These are phyloP conservation scores for Ogataea angusta DNA, from an alignment of 805 yeast genomes.

Conservation along the genomic window DNA sequence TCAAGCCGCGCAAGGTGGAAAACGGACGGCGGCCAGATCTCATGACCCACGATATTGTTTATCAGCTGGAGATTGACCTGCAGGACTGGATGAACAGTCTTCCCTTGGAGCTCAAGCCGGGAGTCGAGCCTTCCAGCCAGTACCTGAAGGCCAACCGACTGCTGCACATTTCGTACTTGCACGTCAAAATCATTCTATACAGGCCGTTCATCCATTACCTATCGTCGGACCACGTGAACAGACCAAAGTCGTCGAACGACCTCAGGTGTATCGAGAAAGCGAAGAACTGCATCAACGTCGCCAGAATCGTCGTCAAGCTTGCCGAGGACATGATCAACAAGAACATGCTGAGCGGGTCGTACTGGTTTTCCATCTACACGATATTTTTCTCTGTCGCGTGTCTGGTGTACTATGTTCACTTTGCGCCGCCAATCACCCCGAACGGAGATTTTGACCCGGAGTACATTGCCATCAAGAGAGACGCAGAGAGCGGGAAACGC, in stretches of 20 bases:
- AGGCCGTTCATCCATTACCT: conserved; percentile 87
- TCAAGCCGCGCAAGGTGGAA: conserved; percentile 40
- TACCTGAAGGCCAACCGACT: conserved; percentile 74
- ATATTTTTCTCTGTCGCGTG: conserved; percentile 88
- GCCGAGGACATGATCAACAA: conserved; percentile 78
- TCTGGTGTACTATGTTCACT: conserved; percentile 73
- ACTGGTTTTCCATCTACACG: conserved; percentile 89
- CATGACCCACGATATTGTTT: conserved; percentile 42
- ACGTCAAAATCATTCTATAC: conserved; percentile 76
- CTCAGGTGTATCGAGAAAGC: conserved; percentile 70
- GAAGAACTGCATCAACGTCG: conserved; percentile 77
- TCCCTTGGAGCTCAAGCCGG: conserved; percentile 71
- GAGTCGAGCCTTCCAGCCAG: conserved; percentile 60
- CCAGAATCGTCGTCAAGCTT: conserved; percentile 74
- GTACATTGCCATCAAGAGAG: conserved; percentile 58
- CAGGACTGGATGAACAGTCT: conserved; percentile 68
- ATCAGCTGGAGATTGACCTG: conserved; percentile 63
- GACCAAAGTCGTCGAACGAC: conserved; percentile 36
- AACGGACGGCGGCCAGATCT: conserved; percentile 32
- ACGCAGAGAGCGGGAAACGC: conserved; percentile 78
- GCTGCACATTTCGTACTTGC: conserved; percentile 66
- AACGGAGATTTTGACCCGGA: conserved; percentile 46
- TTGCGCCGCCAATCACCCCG: conserved; percentile 32
- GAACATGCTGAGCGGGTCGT: conserved; percentile 73
- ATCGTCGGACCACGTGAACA: conserved; percentile 45